These are phyloP conservation scores for Tolypocladium paradoxum DNA, from an alignment of 2,329 filamentous ascomycete species.

Conservation along the genomic window DNA sequence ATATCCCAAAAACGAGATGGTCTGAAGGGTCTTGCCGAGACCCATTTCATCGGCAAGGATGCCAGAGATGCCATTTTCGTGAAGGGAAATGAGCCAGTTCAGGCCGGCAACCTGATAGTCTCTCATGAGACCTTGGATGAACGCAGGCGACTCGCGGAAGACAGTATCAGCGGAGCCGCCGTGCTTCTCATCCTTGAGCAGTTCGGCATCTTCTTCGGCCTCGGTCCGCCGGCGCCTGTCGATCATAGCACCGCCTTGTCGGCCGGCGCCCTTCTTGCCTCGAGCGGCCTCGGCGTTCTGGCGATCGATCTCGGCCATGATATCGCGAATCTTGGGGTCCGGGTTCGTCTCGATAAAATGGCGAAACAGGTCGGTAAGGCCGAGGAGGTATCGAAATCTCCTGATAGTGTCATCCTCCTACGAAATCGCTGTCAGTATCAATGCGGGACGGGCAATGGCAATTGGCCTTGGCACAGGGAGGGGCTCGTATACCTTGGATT, in stretches of 20 bases:
- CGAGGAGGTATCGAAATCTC: constrained; percentile 87
- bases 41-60: constrained; percentile 99
- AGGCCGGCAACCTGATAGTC: constrained; percentile 94
- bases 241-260: constrained; percentile 74
- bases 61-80: constrained; percentile 97
- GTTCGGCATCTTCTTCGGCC: constrained; percentile 92
- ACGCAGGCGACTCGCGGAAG: constrained; percentile 89
- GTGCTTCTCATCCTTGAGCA: constrained; percentile 75
- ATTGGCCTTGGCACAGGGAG: constrained; percentile 1
- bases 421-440: not conserved
- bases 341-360: constrained; percentile 98
- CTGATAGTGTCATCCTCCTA: constrained; percentile 92
- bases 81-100: constrained; percentile 95
- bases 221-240: constrained; percentile 81
- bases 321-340: constrained; percentile 85
- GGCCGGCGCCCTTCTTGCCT: constrained; percentile 61
- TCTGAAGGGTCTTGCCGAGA: constrained; percentile 93
- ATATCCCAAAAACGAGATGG: constrained; percentile 93
- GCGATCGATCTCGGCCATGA: constrained; percentile 88
- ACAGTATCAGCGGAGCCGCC: constrained; percentile 79
- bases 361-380: constrained; percentile 91
- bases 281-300: constrained; percentile 70
- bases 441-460: not conserved
- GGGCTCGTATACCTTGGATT: constrained; percentile 63
- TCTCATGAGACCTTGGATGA: constrained; percentile 79